Evolutionary conservation across 305 asterid species (phyloP).

Genomic region (Plantago rigida): DNA sequence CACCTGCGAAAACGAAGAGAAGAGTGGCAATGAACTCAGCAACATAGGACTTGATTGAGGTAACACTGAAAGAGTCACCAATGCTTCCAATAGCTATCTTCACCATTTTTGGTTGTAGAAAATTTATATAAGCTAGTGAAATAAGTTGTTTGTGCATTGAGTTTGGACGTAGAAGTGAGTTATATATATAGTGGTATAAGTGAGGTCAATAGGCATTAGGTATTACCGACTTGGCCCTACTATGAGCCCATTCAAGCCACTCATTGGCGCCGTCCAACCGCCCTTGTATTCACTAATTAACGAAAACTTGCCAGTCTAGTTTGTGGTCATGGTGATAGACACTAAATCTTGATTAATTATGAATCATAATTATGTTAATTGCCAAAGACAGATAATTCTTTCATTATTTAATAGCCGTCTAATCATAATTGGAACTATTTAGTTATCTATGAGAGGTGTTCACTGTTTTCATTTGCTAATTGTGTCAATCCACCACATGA

Average conservation of each 20-base stretch:
- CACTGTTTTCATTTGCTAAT: too few species aligned
- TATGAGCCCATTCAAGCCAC: slow-evolving; percentile 19
- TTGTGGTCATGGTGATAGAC: background rate
- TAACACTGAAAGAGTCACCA: slow-evolving; percentile 52
- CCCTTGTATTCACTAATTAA: slow-evolving; percentile 25
- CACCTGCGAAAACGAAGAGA: slow-evolving; percentile 66
- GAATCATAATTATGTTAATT: background rate
- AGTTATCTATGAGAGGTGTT: too few species aligned
- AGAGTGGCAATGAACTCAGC: slow-evolving; percentile 68
- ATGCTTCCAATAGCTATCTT: slow-evolving; percentile 52
- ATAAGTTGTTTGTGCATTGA: slow-evolving; percentile 4
- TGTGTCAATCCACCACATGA: too few species aligned
- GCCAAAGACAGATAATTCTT: background rate
- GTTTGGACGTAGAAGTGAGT: slow-evolving; percentile 5
- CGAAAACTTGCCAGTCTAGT: background rate
- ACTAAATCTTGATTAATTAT: too few species aligned
- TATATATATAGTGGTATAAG: slow-evolving; percentile 28
- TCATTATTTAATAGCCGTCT: background rate
- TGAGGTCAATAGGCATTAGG: slow-evolving; percentile 3
- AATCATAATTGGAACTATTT: too few species aligned
- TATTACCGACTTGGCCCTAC: slow-evolving; percentile 36
- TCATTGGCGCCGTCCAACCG: slow-evolving; percentile 54
- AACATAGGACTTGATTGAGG: slow-evolving; percentile 43
- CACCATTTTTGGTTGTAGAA: slow-evolving; percentile 36
- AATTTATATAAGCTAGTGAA: too few species aligned